phyloP scores from a whole-genome alignment of 2,329 filamentous ascomycete species.

The Fusarium pseudograminearum region DNA sequence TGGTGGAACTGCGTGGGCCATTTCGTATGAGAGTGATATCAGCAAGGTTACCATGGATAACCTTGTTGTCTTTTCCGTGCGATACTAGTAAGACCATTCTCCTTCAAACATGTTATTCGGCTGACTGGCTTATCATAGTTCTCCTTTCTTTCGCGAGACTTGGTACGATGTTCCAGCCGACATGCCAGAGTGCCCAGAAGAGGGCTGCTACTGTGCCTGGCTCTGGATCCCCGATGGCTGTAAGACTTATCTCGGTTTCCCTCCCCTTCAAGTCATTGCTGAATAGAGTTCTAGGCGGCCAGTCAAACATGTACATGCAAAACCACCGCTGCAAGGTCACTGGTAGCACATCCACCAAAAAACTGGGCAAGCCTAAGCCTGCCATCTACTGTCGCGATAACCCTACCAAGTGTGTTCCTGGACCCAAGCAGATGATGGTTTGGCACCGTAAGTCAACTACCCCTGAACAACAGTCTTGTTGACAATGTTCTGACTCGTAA shows the following conservation, averaged over 20 bases:
- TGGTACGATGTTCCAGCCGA: constrained; percentile 48
- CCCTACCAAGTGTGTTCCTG: constrained; percentile 56
- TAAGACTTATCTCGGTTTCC: not conserved
- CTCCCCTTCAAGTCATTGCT: not conserved
- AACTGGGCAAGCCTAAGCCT: constrained; percentile 56
- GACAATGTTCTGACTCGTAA: not conserved
- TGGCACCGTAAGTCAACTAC: constrained; percentile 55
- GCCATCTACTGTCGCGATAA: constrained; percentile 59
- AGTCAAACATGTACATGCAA: constrained; percentile 59
- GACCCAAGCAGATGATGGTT: constrained; percentile 64
- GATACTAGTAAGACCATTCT: constrained; percentile 53
- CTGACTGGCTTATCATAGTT: constrained; percentile 23
- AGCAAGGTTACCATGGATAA: constrained; percentile 62
- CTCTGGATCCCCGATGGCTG: constrained; percentile 50
- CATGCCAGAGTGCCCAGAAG: constrained; percentile 46
- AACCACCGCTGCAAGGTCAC: constrained; percentile 63
- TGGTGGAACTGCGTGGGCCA: constrained; percentile 63
- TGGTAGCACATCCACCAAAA: constrained; percentile 55
- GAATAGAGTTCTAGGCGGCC: constrained; percentile 30
- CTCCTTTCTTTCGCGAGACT: constrained; percentile 49
- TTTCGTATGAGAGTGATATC: constrained; percentile 62
- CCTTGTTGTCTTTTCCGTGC: constrained; percentile 63
- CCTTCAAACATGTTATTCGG: accelerated
- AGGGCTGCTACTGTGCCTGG: constrained; percentile 50
- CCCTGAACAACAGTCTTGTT: not conserved